These are phyloP conservation scores for Pleurotus tuber-regium DNA, from an alignment of 768 basidiomycete species.

Conservation along the genomic window DNA sequence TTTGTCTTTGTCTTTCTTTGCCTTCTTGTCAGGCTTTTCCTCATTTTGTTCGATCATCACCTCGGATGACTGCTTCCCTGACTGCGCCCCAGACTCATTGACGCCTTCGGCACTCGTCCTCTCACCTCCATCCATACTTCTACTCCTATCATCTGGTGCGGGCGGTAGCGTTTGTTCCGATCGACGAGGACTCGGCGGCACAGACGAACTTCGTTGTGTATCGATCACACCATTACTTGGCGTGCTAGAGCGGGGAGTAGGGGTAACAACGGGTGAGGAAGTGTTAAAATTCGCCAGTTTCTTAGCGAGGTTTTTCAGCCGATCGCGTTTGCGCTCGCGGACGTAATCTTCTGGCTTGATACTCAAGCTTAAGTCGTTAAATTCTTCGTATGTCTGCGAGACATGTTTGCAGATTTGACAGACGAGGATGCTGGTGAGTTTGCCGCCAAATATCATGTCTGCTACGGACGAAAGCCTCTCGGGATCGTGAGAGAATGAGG, in stretches of 20 bases:
- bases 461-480: constrained; percentile 67
- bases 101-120: not conserved
- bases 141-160: constrained; percentile 22
- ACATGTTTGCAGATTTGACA: constrained; percentile 94
- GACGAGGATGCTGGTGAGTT: constrained; percentile 86
- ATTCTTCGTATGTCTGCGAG: constrained; percentile 91
- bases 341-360: constrained; percentile 81
- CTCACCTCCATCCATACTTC: too few species aligned
- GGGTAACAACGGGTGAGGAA: constrained; percentile 19
- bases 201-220: constrained; percentile 54
- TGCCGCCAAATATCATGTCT: constrained; percentile 90
- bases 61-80: not conserved
- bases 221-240: constrained; percentile 14
- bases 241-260: constrained; percentile 3
- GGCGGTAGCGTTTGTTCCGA: not conserved
- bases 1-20: constrained; percentile 28
- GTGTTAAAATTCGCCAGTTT: constrained; percentile 43
- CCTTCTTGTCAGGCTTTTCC: constrained; percentile 25
- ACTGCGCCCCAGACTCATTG: not conserved
- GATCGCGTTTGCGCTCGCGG: constrained; percentile 73
- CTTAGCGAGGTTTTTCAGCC: constrained; percentile 70
- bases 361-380: constrained; percentile 89
- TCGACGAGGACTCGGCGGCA: constrained; percentile 40
- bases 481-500: constrained; percentile 19
- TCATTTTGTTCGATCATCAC: constrained; percentile 17